These are phyloP conservation scores for Camelina sativa DNA, from an alignment of 345 rosid species.

Conservation along the genomic window DNA sequence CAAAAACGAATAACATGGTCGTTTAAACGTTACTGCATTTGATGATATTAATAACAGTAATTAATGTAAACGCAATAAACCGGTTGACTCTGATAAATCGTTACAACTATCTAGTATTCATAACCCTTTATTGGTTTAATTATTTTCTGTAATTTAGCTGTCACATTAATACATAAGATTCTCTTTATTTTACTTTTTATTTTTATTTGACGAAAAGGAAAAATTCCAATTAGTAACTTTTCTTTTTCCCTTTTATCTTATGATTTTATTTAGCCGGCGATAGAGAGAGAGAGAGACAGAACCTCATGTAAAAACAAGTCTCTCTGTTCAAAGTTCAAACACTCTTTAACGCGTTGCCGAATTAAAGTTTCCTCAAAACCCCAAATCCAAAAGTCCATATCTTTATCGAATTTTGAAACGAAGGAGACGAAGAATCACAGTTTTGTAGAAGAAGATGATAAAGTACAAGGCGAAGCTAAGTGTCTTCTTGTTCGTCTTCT, in stretches of 20 bases:
- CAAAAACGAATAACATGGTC: neutral
- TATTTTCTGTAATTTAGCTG: constrained; percentile 24
- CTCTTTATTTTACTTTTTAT: constrained; percentile 14
- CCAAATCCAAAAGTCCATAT: neutral
- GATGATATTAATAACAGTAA: constrained; percentile 5
- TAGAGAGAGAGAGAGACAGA: constrained; percentile 22
- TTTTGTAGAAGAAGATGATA: constrained; percentile 28
- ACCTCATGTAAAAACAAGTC: constrained; percentile 21
- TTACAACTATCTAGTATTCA: constrained; percentile 27
- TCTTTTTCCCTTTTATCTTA: neutral
- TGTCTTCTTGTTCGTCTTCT: constrained; percentile 22
- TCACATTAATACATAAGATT: constrained; percentile 36
- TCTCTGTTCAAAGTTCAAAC: constrained; percentile 35
- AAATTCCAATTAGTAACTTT: constrained; percentile 6
- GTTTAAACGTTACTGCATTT: constrained; percentile 17
- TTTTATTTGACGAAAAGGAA: constrained; percentile 26
- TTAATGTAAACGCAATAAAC: neutral
- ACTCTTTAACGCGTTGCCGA: constrained; percentile 34
- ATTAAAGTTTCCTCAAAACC: neutral
- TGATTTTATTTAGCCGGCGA: constrained; percentile 31
- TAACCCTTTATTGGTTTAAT: neutral
- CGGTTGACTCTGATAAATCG: constrained; percentile 17
- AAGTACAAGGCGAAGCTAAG: constrained; percentile 19
- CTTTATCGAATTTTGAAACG: neutral
- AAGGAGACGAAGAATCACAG: neutral